Evolutionary conservation across 805 yeast genomes (phyloP), one percentile per base, ranked within the genome.

Genomic region (Zygoascus flipseniorum): DNA sequence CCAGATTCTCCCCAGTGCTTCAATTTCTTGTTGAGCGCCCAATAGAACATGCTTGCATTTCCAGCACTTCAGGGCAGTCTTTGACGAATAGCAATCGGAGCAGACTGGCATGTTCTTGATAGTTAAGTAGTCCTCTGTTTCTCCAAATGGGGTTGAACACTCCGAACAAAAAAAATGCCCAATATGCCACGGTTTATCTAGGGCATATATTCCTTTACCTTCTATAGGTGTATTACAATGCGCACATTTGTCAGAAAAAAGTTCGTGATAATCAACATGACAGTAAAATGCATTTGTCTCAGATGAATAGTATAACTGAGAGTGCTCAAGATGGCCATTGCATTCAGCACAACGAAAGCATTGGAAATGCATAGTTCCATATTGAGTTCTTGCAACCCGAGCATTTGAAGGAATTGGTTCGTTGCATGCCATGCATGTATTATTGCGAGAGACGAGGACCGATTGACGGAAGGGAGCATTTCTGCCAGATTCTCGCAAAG

Each of bases 91-190:
- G 48, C 71, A 67, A 6, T 48, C 42, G 20, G 46, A 56, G 39
- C 71, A 67, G 54, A 64, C 53, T 13, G 61, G 60, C 41, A 53
- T 47, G 32, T 58, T 48, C 20, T 60, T 58, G 16, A 54, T 35
- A 20, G 58, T 53, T 39, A 57, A 62, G 48, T 62, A 66, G 9
- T 60, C 53, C 5, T 54, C 59, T 5, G 54, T 45, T 16, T 53
- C 50, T 10, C 47, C 47, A 51, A 65, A 61, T 9, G 64, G 60
- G 23, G 51, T 51, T 43, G 65, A 61, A 51, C 71, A 67, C 13
- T 62, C 66, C 18, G 63, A 60, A 52, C 71, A 67, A 47, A 62
- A 66, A 52, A 67, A 68, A 37, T 67, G 71, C 26, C 60, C 66
- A 10, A 52, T 55, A 51, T 67, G 71, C 58, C 58, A 67, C 10